Conservation (phyloP, 805 yeast genomes). For the Debaryomyces hansenii region DNA sequence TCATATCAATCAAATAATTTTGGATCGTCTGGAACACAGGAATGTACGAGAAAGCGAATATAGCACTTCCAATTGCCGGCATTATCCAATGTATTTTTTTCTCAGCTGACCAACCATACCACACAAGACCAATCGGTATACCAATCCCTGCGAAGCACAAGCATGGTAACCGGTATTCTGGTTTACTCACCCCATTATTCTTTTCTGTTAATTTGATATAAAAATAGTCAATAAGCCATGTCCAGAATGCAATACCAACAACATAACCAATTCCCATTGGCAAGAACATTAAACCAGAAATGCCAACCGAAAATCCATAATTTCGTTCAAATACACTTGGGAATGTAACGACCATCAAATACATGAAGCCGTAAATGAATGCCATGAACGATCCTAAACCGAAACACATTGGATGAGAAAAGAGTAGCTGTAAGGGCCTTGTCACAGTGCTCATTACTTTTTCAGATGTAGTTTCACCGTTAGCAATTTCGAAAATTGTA, state of each 20-base stretch:
- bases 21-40: constrained; percentile 70
- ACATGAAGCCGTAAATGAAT: constrained; percentile 64
- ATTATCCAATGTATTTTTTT: constrained; percentile 58
- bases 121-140: constrained; percentile 60
- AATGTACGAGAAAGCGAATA: constrained; percentile 60
- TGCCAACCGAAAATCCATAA: constrained; percentile 50
- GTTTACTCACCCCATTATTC: constrained; percentile 56
- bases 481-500: constrained; percentile 62
- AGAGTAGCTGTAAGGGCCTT: constrained; percentile 54
- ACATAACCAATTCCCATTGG: constrained; percentile 57
- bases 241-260: constrained; percentile 51
- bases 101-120: constrained; percentile 75
- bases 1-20: constrained; percentile 69
- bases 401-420: constrained; percentile 61
- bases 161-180: constrained; percentile 60
- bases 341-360: constrained; percentile 60
- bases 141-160: constrained; percentile 50
- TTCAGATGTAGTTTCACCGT: constrained; percentile 40
- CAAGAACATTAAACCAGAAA: constrained; percentile 58
- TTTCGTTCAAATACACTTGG: constrained; percentile 49
- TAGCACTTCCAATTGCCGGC: constrained; percentile 59
- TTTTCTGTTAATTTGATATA: constrained; percentile 36
- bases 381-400: constrained; percentile 67
- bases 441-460: constrained; percentile 47
- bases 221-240: constrained; percentile 40